Percentiles rank a stretch among this genome's conserved stretches.
Conservation (phyloP, 768 basidiomycete genomes). For the Filobasidium wieringae region DNA sequence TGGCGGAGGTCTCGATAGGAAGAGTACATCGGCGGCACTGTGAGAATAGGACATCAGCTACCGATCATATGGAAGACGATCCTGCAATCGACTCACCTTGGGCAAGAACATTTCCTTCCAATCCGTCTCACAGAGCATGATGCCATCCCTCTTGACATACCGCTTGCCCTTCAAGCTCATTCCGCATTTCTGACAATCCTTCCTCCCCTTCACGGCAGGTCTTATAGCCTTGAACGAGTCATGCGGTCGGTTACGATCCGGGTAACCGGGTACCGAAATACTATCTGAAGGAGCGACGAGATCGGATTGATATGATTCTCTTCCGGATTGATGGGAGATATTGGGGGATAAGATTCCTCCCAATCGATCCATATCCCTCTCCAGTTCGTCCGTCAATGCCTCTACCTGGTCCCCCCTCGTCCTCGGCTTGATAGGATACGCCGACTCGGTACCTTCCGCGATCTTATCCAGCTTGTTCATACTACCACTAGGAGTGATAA, state of each 20-base stretch:
- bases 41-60: neutral
- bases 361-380: neutral
- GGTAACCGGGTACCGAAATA: constrained; percentile 44
- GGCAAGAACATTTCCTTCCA: constrained; percentile 97
- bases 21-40: constrained; percentile 78
- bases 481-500: constrained; percentile 12
- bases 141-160: constrained; percentile 61
- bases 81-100: constrained; percentile 47
- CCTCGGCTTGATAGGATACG: neutral
- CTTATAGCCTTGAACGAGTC: neutral
- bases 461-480: constrained; percentile 4
- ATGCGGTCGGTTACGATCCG: neutral
- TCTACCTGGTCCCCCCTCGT: constrained; percentile 2
- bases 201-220: constrained; percentile 12
- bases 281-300: constrained; percentile 12
- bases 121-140: constrained; percentile 74
- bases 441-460: neutral
- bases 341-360: constrained; percentile 1
- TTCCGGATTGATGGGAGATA: neutral
- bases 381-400: constrained; percentile 3
- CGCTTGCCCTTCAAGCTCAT: constrained; percentile 62
- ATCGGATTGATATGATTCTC: neutral
- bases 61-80: neutral
- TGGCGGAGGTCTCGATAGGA: constrained; percentile 81
- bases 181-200: constrained; percentile 56